Evolutionary conservation across 441 rosid genomes (phyloP).

Genomic region (Erysimum cheiri): DNA sequence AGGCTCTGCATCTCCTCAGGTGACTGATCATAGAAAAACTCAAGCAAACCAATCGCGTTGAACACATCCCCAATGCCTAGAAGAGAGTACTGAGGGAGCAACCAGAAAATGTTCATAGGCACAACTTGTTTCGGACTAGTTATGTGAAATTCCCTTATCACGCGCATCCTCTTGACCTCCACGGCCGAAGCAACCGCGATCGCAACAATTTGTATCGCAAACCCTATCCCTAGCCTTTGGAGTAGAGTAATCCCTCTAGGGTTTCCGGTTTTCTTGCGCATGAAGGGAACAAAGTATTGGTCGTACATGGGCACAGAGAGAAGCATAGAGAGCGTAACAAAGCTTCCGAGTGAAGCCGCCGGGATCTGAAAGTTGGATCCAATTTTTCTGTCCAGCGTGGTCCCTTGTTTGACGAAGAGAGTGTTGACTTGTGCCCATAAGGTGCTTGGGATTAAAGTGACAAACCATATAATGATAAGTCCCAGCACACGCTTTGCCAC

Average conservation of each 20-base stretch:
- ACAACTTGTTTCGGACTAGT: constrained; percentile 56
- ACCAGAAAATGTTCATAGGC: constrained; percentile 84
- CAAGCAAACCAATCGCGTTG: constrained; percentile 73
- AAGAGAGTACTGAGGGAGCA: constrained; percentile 82
- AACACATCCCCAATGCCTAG: constrained; percentile 83
- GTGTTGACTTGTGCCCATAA: constrained; percentile 94
- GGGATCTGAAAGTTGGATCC: constrained; percentile 74
- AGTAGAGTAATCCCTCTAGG: constrained; percentile 85
- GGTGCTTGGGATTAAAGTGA: constrained; percentile 79
- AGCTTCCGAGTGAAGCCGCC: constrained; percentile 80
- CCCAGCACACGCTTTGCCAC: constrained; percentile 71
- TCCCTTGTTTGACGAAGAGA: constrained; percentile 89
- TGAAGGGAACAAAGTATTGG: constrained; percentile 72
- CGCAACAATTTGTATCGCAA: constrained; percentile 66
- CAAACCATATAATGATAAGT: constrained; percentile 75
- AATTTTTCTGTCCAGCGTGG: constrained; percentile 67
- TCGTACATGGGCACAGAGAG: constrained; percentile 80
- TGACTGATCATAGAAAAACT: constrained; percentile 89
- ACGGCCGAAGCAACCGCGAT: constrained; percentile 69
- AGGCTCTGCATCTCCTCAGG: constrained; percentile 93
- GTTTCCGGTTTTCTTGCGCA: constrained; percentile 68
- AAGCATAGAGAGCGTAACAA: constrained; percentile 85
- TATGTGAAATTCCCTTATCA: constrained; percentile 49
- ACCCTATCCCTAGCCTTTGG: constrained; percentile 82
- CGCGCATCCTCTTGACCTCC: constrained; percentile 68